These are phyloP conservation scores for Torulaspora globosa DNA, from an alignment of 1,139 yeast genomes.

Conservation along the genomic window DNA sequence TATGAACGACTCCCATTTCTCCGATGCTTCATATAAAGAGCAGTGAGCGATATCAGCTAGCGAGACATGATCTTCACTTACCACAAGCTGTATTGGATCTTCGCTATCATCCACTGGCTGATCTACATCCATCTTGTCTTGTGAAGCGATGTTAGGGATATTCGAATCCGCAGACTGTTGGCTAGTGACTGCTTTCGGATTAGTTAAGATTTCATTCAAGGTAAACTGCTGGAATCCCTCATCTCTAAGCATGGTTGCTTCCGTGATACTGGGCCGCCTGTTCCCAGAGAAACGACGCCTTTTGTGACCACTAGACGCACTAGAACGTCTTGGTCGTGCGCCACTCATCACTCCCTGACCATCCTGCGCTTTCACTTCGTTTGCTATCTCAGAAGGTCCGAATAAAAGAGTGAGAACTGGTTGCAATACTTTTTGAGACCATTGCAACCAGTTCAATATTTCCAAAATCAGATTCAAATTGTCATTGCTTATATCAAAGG, in stretches of 20 bases:
- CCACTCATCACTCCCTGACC: slow-evolving; percentile 1
- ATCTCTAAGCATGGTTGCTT: slow-evolving; percentile 33
- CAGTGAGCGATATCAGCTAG: slow-evolving; percentile 25
- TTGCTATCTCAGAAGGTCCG: slow-evolving; percentile 3
- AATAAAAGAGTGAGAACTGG: slow-evolving; percentile 18
- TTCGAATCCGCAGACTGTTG: slow-evolving; percentile 3
- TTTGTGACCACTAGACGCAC: slow-evolving; percentile 13
- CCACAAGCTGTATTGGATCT: slow-evolving; percentile 17
- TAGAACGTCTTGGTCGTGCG: slow-evolving; percentile 10
- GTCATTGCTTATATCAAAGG: slow-evolving; percentile 33
- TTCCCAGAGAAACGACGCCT: slow-evolving; percentile 31
- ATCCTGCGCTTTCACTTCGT: not conserved
- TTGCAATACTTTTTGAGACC: slow-evolving; percentile 29
- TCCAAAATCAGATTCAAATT: slow-evolving; percentile 30
- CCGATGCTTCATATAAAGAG: slow-evolving; percentile 24
- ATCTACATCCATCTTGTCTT: slow-evolving; percentile 15
- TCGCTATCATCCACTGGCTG: slow-evolving; percentile 8
- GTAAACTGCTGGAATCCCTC: slow-evolving; percentile 36
- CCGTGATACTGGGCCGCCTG: slow-evolving; percentile 33
- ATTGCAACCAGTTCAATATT: slow-evolving; percentile 30
- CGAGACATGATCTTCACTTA: slow-evolving; percentile 33
- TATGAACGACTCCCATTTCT: slow-evolving; percentile 27
- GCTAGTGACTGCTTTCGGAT: slow-evolving; percentile 21
- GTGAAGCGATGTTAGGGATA: not conserved
- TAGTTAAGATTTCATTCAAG: slow-evolving; percentile 34